Evolutionary conservation across 108 stramenopile genomes (phyloP).

Genomic region (Nitzschia palea): DNA sequence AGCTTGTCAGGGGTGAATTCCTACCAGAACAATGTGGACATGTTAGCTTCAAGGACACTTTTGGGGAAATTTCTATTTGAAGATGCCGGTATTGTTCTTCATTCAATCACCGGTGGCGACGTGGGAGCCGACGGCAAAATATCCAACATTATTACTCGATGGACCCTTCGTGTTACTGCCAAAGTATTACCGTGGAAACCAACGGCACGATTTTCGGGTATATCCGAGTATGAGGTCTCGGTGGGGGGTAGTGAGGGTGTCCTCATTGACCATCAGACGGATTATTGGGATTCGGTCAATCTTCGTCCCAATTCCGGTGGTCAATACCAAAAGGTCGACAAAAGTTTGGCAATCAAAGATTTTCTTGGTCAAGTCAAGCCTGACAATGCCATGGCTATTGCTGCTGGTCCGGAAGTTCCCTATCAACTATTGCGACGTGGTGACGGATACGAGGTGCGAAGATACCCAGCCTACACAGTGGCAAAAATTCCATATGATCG

Average conservation of each 20-base stretch:
- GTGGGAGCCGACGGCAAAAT: conserved; percentile 33
- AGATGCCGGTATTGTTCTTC: conserved; percentile 89
- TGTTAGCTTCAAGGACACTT: conserved; percentile 84
- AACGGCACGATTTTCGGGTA: conserved; percentile 89
- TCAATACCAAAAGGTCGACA: conserved; percentile 66
- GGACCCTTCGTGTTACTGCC: conserved; percentile 87
- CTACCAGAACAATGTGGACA: conserved; percentile 92
- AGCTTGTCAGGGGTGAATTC: conserved; percentile 75
- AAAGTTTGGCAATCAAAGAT: conserved; percentile 61
- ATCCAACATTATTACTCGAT: conserved; percentile 77
- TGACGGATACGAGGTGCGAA: conserved; percentile 77
- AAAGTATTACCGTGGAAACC: conserved; percentile 91
- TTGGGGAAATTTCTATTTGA: conserved; percentile 86
- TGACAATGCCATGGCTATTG: conserved; percentile 49
- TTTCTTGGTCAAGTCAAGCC: conserved; percentile 81
- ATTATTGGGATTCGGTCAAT: conserved; percentile 97
- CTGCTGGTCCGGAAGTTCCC: conserved; percentile 79
- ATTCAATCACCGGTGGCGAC: conserved; percentile 80
- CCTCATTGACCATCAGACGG: conserved; percentile 69
- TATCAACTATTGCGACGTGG: conserved; percentile 82
- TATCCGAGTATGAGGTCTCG: conserved; percentile 83
- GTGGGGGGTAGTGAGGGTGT: conserved; percentile 55
- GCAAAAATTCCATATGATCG: conserved; percentile 63
- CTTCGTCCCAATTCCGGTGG: conserved; percentile 36
- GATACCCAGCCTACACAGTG: conserved; percentile 69